A percentile compares a stretch with the other conserved stretches of the same genome.
phyloP scores from a whole-genome alignment of 306 rosid species.

The Medicago arabica region DNA sequence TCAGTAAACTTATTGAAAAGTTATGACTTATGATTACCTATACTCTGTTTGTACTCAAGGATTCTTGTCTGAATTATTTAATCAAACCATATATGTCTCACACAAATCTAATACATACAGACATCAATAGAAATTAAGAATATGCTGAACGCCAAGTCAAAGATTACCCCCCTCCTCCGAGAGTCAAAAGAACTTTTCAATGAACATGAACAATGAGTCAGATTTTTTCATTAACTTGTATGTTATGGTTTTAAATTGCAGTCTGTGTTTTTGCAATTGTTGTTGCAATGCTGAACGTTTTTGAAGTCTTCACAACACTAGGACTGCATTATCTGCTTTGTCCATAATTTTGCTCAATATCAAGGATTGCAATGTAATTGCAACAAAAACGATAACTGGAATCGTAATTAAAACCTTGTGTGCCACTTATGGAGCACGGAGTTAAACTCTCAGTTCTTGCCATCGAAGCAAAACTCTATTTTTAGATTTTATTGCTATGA shows the following conservation, averaged over 20 bases:
- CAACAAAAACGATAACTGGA: not conserved
- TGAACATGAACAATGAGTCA: constrained; percentile 18
- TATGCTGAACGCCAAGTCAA: constrained; percentile 1
- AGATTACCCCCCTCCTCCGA: too few relatives aligned
- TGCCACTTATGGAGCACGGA: not conserved
- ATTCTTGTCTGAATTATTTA: constrained; percentile 7
- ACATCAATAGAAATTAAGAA: constrained; percentile 1
- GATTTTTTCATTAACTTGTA: not conserved
- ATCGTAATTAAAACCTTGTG: not conserved
- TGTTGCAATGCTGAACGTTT: not conserved
- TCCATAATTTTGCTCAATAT: not conserved
- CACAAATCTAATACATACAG: not conserved
- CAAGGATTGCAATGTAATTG: not conserved
- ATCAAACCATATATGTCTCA: not conserved
- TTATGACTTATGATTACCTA: not conserved
- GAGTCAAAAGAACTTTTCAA: not conserved
- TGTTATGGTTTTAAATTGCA: not conserved
- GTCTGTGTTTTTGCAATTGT: not conserved
- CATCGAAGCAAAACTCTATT: constrained; percentile 13
- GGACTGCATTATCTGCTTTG: not conserved
- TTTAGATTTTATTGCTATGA: constrained; percentile 32
- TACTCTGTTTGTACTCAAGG: not conserved
- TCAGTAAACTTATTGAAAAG: not conserved
- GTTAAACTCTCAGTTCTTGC: constrained; percentile 18
- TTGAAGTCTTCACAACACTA: not conserved